Conservation (phyloP, 2,329 filamentous ascomycete species). For the Exophiala alcalophila region DNA sequence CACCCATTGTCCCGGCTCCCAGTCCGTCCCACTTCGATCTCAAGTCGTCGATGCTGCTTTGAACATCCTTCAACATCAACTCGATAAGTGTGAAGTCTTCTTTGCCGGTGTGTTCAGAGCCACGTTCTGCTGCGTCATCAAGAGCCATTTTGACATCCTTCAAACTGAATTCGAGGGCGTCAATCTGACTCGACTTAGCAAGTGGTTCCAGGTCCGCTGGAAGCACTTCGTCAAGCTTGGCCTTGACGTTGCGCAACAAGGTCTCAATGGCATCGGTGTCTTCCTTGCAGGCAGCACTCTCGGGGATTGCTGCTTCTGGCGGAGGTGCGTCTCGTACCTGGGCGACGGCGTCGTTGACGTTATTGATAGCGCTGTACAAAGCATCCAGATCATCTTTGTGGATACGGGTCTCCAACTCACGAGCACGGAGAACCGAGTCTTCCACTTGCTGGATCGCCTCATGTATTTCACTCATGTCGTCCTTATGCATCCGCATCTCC, state of each 20-base stretch:
- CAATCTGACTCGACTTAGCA: constrained; percentile 61
- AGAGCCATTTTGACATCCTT: constrained; percentile 73
- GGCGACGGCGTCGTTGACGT: constrained; percentile 57
- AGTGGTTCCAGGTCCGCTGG: constrained; percentile 64
- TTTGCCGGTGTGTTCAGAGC: constrained; percentile 67
- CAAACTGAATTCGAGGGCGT: constrained; percentile 64
- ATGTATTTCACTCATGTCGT: constrained; percentile 48
- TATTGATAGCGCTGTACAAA: constrained; percentile 43
- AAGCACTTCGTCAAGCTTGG: constrained; percentile 75
- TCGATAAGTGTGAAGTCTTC: constrained; percentile 76
- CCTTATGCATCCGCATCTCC: constrained; percentile 44
- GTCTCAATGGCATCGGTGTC: constrained; percentile 90
- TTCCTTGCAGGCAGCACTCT: constrained; percentile 67
- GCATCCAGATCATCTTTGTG: constrained; percentile 49
- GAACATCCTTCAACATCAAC: constrained; percentile 73
- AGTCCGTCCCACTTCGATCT: constrained; percentile 42
- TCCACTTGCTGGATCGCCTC: constrained; percentile 53
- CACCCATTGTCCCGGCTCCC: constrained; percentile 50
- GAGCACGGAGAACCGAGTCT: constrained; percentile 38
- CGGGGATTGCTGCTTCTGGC: constrained; percentile 33
- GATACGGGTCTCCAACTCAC: constrained; percentile 35
- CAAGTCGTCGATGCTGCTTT: constrained; percentile 71
- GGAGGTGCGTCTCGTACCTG: constrained; percentile 44
- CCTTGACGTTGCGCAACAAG: constrained; percentile 83
- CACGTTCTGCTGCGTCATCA: constrained; percentile 61